Conservation (phyloP, 2,329 filamentous ascomycete species). For the Pyrenochaeta sp. region DNA sequence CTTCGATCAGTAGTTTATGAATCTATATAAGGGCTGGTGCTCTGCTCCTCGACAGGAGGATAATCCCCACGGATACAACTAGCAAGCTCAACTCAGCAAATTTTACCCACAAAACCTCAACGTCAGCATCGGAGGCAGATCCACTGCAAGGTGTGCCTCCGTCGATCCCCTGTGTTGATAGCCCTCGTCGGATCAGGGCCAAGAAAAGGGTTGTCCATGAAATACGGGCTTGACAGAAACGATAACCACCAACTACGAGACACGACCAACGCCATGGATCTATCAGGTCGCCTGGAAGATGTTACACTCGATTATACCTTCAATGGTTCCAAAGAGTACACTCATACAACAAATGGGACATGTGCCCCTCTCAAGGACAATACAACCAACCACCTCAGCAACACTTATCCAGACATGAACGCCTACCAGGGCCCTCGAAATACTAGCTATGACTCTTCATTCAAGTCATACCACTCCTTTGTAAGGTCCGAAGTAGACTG, state of each 20-base stretch:
- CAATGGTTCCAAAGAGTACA: neutral
- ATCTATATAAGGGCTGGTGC: neutral
- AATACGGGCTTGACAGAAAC: neutral
- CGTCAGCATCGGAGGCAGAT: neutral
- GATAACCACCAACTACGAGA: neutral
- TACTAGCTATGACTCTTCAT: neutral
- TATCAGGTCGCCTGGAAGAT: neutral
- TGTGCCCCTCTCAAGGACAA: neutral
- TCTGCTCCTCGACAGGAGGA: too few relatives aligned
- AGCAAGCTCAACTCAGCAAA: neutral
- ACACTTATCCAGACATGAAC: neutral
- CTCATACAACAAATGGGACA: neutral
- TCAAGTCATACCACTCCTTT: neutral
- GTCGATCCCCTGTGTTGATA: neutral
- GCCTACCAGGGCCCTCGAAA: neutral
- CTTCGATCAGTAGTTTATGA: neutral
- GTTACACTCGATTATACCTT: neutral
- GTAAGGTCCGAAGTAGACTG: neutral
- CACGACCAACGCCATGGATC: neutral
- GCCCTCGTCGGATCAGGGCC: neutral
- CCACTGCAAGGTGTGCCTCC: neutral
- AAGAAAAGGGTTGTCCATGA: neutral
- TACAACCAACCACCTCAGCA: neutral
- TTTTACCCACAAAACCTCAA: neutral
- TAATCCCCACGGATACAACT: neutral